These are phyloP conservation scores for Diaporthe sp. DNA, from an alignment of 2,329 filamentous ascomycete genomes.

Conservation along the genomic window DNA sequence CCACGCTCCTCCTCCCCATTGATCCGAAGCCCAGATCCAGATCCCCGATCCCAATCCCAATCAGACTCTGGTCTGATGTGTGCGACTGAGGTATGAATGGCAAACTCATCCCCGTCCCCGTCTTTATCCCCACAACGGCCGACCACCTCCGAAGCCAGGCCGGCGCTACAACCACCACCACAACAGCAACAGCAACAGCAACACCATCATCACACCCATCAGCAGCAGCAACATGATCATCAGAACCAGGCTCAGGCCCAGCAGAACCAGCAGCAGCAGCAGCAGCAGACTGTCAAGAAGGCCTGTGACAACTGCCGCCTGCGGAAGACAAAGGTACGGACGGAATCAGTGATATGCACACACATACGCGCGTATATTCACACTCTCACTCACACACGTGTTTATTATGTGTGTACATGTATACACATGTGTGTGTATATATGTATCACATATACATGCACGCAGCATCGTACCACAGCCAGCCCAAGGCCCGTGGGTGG, in stretches of 20 bases:
- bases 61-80: conserved; percentile 25
- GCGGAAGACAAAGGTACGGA: conserved; percentile 30
- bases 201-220: background rate
- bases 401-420: background rate
- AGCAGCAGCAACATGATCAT: conserved; percentile 9
- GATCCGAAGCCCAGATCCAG: conserved; percentile 31
- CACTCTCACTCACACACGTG: background rate
- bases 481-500: background rate
- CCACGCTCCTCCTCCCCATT: conserved; percentile 26
- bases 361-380: background rate
- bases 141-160: conserved; percentile 28
- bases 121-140: conserved; percentile 32
- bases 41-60: conserved; percentile 29
- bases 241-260: background rate
- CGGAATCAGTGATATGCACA: background rate
- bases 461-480: background rate
- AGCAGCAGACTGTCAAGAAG: conserved; percentile 34
- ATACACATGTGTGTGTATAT: background rate
- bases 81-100: conserved; percentile 35
- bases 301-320: conserved; percentile 38
- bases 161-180: conserved; percentile 1
- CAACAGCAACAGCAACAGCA: background rate
- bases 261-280: background rate
- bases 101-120: conserved; percentile 37
- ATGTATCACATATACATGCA: background rate